Conservation (phyloP, 2,329 filamentous ascomycete species). For the Monosporascus ibericus region DNA sequence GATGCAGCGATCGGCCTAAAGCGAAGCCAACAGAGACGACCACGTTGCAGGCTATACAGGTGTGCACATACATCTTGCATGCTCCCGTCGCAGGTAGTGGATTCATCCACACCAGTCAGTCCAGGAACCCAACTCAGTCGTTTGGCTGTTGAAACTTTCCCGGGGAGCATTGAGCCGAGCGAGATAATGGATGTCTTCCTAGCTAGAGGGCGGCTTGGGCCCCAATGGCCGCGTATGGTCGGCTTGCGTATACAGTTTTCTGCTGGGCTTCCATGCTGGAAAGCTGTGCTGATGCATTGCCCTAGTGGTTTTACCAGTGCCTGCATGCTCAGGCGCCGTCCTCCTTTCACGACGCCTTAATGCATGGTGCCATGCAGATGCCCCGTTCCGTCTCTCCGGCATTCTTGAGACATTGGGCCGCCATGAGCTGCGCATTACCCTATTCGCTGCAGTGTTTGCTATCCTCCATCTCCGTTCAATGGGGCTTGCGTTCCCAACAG, state of each 20-base stretch:
- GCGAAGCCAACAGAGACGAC: conserved; percentile 29
- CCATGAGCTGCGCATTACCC: neutral
- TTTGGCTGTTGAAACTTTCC: neutral
- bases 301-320: neutral
- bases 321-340: neutral
- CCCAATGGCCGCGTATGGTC: neutral
- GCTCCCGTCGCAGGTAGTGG: conserved; percentile 15
- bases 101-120: neutral
- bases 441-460: conserved; percentile 6
- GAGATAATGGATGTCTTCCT: conserved; percentile 6
- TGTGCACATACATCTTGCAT: conserved; percentile 17
- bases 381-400: neutral
- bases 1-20: conserved; percentile 12
- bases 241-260: no score
- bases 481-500: neutral
- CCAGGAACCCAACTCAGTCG: neutral
- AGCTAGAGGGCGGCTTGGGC: conserved; percentile 13
- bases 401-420: neutral
- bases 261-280: neutral
- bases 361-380: neutral
- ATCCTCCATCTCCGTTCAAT: conserved; percentile 8
- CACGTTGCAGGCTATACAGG: conserved; percentile 29
- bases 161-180: neutral
- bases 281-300: no score
- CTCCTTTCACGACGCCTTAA: no score